Evolutionary conservation across 1,284 basidiomycete species (phyloP).

Genomic region (Golubevia pallescens): DNA sequence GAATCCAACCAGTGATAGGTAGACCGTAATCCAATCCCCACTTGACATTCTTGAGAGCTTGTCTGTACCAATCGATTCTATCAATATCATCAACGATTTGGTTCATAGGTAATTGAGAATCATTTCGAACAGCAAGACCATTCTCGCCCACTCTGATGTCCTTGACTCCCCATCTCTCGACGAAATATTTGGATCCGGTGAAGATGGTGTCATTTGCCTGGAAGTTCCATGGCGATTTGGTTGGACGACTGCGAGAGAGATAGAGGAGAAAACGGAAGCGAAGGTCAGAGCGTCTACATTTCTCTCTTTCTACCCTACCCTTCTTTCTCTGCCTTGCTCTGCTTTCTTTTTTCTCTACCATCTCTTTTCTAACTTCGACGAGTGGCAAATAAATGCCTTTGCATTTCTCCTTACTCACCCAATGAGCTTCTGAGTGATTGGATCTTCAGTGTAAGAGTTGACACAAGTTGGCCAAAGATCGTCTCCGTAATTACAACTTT

Average conservation of each 20-base stretch:
- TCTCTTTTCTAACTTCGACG: too few relatives aligned
- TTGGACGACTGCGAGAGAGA: background rate
- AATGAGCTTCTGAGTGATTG: background rate
- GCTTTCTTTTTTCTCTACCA: too few relatives aligned
- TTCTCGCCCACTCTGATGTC: conserved; percentile 13
- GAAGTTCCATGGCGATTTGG: conserved; percentile 14
- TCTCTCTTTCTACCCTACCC: too few relatives aligned
- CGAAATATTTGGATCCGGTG: conserved; percentile 7
- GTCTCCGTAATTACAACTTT: conserved; percentile 5
- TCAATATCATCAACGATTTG: conserved; percentile 13
- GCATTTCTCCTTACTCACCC: too few relatives aligned
- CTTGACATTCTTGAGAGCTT: conserved; percentile 10
- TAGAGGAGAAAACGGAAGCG: too few relatives aligned
- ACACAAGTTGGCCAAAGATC: conserved; percentile 10
- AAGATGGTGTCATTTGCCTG: conserved; percentile 11
- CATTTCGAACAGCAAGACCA: conserved; percentile 8
- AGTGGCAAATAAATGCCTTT: too few relatives aligned
- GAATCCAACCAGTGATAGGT: conserved; percentile 11
- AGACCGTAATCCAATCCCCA: conserved; percentile 9
- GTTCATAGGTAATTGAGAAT: background rate
- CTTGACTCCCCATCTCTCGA: conserved; percentile 9
- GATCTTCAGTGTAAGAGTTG: conserved; percentile 1
- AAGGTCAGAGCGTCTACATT: too few relatives aligned
- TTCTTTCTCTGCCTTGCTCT: too few relatives aligned
- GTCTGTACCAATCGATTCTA: conserved; percentile 16